Evolutionary conservation across 1,284 basidiomycete genomes (phyloP), one percentile per base, ranked within the genome.

Genomic region (Cutaneotrichosporon cutaneum): DNA sequence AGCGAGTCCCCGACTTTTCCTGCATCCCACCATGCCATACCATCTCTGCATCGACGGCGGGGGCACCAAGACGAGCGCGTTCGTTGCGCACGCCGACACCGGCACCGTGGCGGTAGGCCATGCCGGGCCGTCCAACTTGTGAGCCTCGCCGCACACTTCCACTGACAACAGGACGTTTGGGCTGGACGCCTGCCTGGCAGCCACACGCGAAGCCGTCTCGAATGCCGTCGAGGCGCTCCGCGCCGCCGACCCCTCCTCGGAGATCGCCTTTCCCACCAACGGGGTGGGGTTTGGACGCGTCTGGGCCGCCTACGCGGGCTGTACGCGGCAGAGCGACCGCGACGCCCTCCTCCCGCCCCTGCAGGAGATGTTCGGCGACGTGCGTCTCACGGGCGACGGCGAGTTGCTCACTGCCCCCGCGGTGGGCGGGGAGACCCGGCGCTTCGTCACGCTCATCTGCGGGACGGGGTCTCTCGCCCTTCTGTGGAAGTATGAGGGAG

Each of bases 41-140:
- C 54, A 51, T 55, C 63, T 65, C 54, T 63, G 63, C 54, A 59
- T 67, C 51, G 66, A 67, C 42, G 66, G 66, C 32, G 66, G 66
- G n/a, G 66, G 66, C 39, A 67, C 61, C 16, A 67, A 65, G 63
- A 67, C 66, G 35, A 22, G 36, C 8, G 66, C 63, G 9, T 54
- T 59, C 18, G 35, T 64, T 24, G 58, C 60, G 14, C 21, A 30
- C 36, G 44, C 54, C 35, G 22, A 8, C 7, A 9, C 24, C 6
- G 35, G 13, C n/a, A 45, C n/a, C 4, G 21, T 16, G 44, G 32
- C 54, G 33, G 33, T 57, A 13, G 63, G 63, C n/a, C 47, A 60
- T 22, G 63, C 56, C 22, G 66, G 66, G 4, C 63, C 66, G 18
- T 60, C 63, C 14, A 67, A 67, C 22, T 32, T 65, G 66, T 67